Evolutionary conservation across 192 early-diverging fungal species (phyloP).

Genomic region (Coemansia sp.): DNA sequence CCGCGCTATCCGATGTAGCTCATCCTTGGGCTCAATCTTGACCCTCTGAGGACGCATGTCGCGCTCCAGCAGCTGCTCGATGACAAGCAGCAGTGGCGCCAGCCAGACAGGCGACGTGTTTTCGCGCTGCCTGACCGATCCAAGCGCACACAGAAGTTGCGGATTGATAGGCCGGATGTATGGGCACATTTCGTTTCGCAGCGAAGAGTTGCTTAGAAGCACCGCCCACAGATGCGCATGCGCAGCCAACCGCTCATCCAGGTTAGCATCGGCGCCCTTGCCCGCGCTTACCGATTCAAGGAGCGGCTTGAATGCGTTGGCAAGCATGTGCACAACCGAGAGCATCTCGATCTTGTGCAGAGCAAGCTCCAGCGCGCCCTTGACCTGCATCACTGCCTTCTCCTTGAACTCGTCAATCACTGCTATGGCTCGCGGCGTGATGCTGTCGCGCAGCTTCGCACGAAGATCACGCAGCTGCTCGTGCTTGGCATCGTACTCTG

Average conservation of each 20-base stretch:
- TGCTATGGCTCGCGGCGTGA: conserved; percentile 34
- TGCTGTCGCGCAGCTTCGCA: conserved; percentile 55
- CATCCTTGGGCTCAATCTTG: conserved; percentile 25
- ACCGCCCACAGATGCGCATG: conserved; percentile 48
- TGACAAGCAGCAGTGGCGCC: conserved; percentile 34
- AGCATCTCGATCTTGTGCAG: conserved; percentile 30
- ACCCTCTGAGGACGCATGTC: conserved; percentile 26
- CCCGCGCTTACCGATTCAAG: conserved; percentile 10
- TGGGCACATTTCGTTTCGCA: conserved; percentile 41
- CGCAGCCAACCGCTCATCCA: conserved; percentile 35
- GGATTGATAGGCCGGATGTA: conserved; percentile 6
- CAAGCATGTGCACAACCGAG: conserved; percentile 22
- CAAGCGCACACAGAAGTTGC: conserved; percentile 32
- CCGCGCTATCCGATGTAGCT: conserved; percentile 35
- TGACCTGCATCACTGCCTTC: conserved; percentile 30
- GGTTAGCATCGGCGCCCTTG: not conserved
- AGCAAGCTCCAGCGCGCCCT: conserved; percentile 37
- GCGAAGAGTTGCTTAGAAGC: conserved; percentile 24
- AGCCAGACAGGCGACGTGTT: conserved; percentile 33
- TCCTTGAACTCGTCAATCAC: conserved; percentile 36
- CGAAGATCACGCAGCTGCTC: conserved; percentile 28
- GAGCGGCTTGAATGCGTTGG: conserved; percentile 30
- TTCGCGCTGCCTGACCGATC: conserved; percentile 20
- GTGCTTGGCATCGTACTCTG: conserved; percentile 19
- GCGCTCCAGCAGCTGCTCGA: conserved; percentile 41